Evolutionary conservation across 2,329 filamentous ascomycete genomes (phyloP).

Genomic region (Colletotrichum ledebouriae): DNA sequence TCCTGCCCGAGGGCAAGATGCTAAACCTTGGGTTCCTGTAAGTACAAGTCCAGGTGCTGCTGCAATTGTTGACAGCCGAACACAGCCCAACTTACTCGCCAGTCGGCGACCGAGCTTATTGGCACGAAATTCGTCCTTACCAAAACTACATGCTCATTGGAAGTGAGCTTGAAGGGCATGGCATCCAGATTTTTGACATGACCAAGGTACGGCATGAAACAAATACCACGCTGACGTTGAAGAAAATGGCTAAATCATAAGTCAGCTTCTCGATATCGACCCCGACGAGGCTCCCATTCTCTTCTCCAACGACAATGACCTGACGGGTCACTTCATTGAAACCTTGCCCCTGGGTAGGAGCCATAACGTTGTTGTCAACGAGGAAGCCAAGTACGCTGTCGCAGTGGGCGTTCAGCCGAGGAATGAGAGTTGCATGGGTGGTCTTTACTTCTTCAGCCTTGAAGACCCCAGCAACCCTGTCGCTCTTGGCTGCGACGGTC

Average conservation of each 20-base stretch:
- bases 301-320: slow-evolving; percentile 48
- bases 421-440: slow-evolving; percentile 56
- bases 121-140: slow-evolving; percentile 54
- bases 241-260: not conserved
- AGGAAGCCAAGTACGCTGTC: slow-evolving; percentile 60
- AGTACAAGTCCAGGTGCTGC: not conserved
- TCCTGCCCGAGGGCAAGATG: slow-evolving; percentile 56
- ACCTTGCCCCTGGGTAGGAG: slow-evolving; percentile 54
- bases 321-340: slow-evolving; percentile 48
- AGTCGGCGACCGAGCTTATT: slow-evolving; percentile 44
- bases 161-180: slow-evolving; percentile 60
- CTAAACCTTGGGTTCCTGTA: slow-evolving; percentile 58
- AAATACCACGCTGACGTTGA: no score
- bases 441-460: slow-evolving; percentile 68
- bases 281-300: slow-evolving; percentile 49
- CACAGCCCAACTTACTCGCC: slow-evolving; percentile 39
- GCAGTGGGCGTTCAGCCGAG: slow-evolving; percentile 55
- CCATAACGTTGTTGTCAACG: slow-evolving; percentile 65
- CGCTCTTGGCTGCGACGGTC: slow-evolving; percentile 62
- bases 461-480: slow-evolving; percentile 64
- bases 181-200: slow-evolving; percentile 74
- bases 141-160: slow-evolving; percentile 53
- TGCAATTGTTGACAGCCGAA: not conserved
- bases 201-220: slow-evolving; percentile 52
- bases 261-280: slow-evolving; percentile 56